phyloP scores from a whole-genome alignment of 495 filamentous ascomycete species.

The Daldinia decipiens region DNA sequence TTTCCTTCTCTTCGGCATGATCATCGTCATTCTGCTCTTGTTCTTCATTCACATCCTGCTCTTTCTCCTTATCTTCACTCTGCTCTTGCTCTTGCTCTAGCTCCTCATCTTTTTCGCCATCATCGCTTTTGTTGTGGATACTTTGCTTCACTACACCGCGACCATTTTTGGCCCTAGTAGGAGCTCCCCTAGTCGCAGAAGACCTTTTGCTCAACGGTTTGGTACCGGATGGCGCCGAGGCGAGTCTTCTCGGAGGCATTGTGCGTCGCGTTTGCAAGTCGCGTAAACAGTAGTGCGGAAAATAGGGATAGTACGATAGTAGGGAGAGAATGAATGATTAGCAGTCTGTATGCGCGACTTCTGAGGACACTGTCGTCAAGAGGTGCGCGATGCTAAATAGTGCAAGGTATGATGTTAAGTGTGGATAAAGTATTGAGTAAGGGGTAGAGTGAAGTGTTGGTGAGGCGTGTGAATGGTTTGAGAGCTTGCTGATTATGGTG shows the following conservation, averaged over 20 bases:
- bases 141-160: not conserved
- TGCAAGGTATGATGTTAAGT: not conserved
- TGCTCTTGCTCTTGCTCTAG: no score
- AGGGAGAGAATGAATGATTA: not conserved
- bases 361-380: not conserved
- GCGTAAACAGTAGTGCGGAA: not conserved
- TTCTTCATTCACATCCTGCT: not conserved
- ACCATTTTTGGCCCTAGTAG: not conserved
- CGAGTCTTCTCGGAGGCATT: conserved; percentile 34
- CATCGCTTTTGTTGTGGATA: not conserved
- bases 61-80: not conserved
- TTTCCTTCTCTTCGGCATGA: no score
- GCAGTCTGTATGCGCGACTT: not conserved
- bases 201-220: not conserved
- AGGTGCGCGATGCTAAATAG: not conserved
- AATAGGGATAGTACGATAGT: not conserved
- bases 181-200: no score
- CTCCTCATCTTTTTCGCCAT: not conserved
- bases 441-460: not conserved
- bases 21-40: not conserved
- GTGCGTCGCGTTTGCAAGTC: conserved; percentile 8
- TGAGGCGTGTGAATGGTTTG: conserved; percentile 6
- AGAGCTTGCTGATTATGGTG: conserved; percentile 1
- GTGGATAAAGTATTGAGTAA: not conserved
- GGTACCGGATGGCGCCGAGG: not conserved